These are phyloP conservation scores for Helichrysum umbraculigerum DNA, from an alignment of 129 eudicot species.

Conservation along the genomic window DNA sequence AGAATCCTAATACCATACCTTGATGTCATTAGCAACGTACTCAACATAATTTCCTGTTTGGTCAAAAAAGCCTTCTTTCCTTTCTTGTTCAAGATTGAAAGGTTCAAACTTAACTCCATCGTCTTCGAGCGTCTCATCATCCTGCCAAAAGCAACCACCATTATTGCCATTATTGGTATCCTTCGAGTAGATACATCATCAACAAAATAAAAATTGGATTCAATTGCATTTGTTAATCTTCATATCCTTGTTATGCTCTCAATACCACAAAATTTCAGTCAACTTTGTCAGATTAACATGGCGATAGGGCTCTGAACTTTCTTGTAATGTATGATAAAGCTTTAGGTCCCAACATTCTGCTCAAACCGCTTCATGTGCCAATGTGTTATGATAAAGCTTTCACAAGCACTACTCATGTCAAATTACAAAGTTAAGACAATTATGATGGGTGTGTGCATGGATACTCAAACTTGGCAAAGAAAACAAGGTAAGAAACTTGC, in stretches of 20 bases:
- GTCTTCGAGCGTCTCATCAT: slow-evolving; percentile 61
- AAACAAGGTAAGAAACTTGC: background rate
- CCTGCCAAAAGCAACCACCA: slow-evolving; percentile 55
- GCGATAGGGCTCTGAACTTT: background rate
- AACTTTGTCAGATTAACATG: slow-evolving; percentile 1
- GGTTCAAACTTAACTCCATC: slow-evolving; percentile 84
- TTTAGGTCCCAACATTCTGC: background rate
- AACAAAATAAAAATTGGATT: slow-evolving; percentile 9
- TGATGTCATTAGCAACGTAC: slow-evolving; percentile 60
- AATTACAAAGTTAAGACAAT: background rate
- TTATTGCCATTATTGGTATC: slow-evolving; percentile 13
- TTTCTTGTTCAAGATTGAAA: slow-evolving; percentile 72
- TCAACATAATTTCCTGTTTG: slow-evolving; percentile 82
- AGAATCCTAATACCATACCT: slow-evolving; percentile 47
- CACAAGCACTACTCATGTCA: background rate
- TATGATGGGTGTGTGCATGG: background rate
- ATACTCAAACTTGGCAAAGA: background rate
- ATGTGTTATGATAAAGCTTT: background rate
- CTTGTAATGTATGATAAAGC: background rate
- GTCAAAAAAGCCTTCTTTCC: slow-evolving; percentile 90
- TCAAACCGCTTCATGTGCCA: background rate
- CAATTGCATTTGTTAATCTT: background rate
- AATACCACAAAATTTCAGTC: background rate
- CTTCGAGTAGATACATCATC: slow-evolving; percentile 6
- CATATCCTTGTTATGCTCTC: background rate